These are phyloP conservation scores for Stagonosporopsis rhizophila DNA, from an alignment of 2,329 filamentous ascomycete species.

Conservation along the genomic window DNA sequence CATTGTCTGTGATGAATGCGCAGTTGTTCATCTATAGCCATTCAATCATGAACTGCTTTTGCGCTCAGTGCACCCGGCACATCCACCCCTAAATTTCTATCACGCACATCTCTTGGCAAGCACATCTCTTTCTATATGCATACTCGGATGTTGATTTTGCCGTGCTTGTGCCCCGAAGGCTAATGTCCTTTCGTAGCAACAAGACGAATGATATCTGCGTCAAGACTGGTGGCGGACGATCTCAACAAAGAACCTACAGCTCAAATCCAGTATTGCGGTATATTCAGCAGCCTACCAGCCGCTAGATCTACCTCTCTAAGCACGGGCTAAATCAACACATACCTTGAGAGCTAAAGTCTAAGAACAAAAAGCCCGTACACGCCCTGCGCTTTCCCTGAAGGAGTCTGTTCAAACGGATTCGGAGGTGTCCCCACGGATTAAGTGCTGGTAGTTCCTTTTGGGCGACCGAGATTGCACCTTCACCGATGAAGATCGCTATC, in stretches of 20 bases:
- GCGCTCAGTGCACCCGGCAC: background rate
- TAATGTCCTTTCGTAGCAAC: background rate
- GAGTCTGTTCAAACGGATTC: background rate
- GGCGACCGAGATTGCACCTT: background rate
- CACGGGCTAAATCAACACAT: background rate
- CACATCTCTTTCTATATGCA: too few species aligned
- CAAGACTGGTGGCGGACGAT: background rate
- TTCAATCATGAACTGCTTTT: background rate
- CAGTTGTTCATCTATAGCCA: background rate
- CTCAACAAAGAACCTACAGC: background rate
- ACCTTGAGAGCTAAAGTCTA: background rate
- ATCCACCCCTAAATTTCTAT: background rate
- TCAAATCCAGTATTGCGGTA: background rate
- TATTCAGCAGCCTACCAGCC: background rate
- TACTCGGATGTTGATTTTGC: background rate
- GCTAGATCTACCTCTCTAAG: background rate
- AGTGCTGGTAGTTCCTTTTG: background rate
- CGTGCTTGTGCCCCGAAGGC: background rate
- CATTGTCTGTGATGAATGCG: too few species aligned
- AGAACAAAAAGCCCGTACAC: background rate
- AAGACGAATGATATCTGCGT: background rate
- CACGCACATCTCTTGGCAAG: background rate
- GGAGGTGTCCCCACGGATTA: background rate
- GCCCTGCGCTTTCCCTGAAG: background rate
- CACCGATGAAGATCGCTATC: background rate